Conservation (phyloP, 345 rosid species). For the Eucalyptus marginata region DNA sequence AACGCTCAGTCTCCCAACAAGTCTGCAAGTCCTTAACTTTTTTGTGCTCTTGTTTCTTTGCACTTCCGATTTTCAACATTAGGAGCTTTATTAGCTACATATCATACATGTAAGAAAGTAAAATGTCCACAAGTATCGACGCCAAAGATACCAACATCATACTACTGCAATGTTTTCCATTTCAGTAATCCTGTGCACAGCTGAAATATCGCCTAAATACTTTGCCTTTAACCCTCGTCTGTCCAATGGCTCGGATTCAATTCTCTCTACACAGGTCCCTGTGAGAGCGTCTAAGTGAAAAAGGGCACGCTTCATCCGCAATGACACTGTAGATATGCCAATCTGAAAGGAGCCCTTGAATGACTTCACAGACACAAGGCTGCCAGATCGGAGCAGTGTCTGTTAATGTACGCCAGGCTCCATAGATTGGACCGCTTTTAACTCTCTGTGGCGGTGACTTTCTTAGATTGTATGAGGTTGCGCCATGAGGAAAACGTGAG, state of each 20-base stretch:
- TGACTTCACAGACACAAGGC: background rate
- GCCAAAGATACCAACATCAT: background rate
- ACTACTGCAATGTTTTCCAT: background rate
- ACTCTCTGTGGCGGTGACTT: conserved; percentile 1
- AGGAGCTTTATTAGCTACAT: background rate
- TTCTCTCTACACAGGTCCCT: background rate
- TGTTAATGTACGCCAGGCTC: background rate
- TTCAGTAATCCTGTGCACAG: background rate
- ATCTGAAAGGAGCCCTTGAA: background rate
- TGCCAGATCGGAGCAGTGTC: background rate
- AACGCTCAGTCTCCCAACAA: background rate
- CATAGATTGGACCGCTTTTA: background rate
- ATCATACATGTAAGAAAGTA: background rate
- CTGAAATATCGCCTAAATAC: background rate
- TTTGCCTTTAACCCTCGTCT: background rate
- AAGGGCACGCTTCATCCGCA: background rate
- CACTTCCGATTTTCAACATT: background rate
- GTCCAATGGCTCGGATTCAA: background rate
- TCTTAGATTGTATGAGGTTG: conserved; percentile 1
- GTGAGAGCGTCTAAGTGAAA: background rate
- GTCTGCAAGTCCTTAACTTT: background rate
- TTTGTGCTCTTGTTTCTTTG: background rate
- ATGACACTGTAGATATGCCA: background rate
- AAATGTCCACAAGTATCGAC: background rate
- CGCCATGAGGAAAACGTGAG: conserved; percentile 20